These are phyloP conservation scores for Malus orientalis DNA, from an alignment of 306 rosid genomes.

Conservation along the genomic window DNA sequence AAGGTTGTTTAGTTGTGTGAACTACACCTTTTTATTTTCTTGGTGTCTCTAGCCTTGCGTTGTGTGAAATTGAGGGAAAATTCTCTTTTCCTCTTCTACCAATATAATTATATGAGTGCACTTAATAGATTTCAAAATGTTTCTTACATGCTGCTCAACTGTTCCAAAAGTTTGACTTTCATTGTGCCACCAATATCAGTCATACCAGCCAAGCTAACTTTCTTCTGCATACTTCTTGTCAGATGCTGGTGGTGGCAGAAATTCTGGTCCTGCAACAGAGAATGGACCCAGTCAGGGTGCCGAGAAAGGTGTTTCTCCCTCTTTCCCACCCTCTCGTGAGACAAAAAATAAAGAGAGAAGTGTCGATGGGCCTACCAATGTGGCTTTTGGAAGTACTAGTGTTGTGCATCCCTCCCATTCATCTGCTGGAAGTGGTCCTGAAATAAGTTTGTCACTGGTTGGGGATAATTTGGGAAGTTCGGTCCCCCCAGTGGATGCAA, in stretches of 20 bases:
- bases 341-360: constrained; percentile 47
- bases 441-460: constrained; percentile 34
- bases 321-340: constrained; percentile 49
- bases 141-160: neutral
- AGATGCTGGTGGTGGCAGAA: constrained; percentile 72
- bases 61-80: neutral
- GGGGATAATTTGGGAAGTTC: constrained; percentile 33
- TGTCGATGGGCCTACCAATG: constrained; percentile 44
- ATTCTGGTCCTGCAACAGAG: constrained; percentile 51
- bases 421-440: constrained; percentile 33
- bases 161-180: neutral
- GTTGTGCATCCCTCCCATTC: constrained; percentile 29
- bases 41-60: neutral
- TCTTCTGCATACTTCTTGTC: constrained; percentile 25
- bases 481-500: constrained; percentile 33
- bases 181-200: constrained; percentile 16
- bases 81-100: neutral
- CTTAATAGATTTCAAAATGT: constrained; percentile 4
- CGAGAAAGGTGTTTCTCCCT: constrained; percentile 45
- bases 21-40: neutral
- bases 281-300: constrained; percentile 52
- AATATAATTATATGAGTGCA: neutral
- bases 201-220: constrained; percentile 11
- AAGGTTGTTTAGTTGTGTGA: neutral
- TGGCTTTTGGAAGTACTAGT: constrained; percentile 39